Evolutionary conservation across 495 filamentous ascomycete species (phyloP).

Genomic region (Neurospora africana): DNA sequence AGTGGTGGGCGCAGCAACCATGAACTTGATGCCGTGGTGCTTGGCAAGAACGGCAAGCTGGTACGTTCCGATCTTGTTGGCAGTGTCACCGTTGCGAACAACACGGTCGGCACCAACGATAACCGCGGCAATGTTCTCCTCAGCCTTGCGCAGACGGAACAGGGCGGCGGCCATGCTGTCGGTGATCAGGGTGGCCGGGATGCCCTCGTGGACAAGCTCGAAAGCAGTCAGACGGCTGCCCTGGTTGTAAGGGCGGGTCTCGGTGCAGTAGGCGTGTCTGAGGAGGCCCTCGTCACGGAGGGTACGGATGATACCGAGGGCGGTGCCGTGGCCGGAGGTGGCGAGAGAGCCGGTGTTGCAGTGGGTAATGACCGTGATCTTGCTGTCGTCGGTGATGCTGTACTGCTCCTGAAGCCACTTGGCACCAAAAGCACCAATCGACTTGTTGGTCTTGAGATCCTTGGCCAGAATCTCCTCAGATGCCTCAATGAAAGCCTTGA

Average conservation of each 20-base stretch:
- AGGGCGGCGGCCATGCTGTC: slow-evolving; percentile 93
- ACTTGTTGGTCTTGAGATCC: slow-evolving; percentile 75
- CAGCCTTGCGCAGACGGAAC: slow-evolving; percentile 47
- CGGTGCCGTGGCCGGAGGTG: slow-evolving; percentile 92
- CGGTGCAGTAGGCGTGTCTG: slow-evolving; percentile 83
- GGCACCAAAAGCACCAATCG: slow-evolving; percentile 73
- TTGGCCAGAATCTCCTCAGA: slow-evolving; percentile 83
- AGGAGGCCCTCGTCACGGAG: slow-evolving; percentile 54
- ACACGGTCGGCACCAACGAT: slow-evolving; percentile 94
- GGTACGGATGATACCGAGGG: slow-evolving; percentile 86
- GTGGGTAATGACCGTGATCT: slow-evolving; percentile 74
- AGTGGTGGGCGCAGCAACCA: slow-evolving; percentile 89
- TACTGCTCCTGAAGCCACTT: slow-evolving; percentile 59
- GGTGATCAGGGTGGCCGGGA: slow-evolving; percentile 87
- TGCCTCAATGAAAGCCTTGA: slow-evolving; percentile 56
- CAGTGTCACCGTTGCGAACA: slow-evolving; percentile 91
- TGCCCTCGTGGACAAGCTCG: slow-evolving; percentile 84
- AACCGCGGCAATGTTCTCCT: slow-evolving; percentile 62
- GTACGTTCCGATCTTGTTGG: slow-evolving; percentile 99
- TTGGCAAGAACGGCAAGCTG: slow-evolving; percentile 73
- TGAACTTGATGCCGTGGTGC: slow-evolving; percentile 82
- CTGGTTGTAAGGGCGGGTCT: slow-evolving; percentile 97
- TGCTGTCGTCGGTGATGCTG: slow-evolving; percentile 29
- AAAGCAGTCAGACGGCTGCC: slow-evolving; percentile 90
- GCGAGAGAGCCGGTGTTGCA: slow-evolving; percentile 98